These are phyloP conservation scores for Capronia coronata DNA, from an alignment of 2,329 filamentous ascomycete genomes.

Conservation along the genomic window DNA sequence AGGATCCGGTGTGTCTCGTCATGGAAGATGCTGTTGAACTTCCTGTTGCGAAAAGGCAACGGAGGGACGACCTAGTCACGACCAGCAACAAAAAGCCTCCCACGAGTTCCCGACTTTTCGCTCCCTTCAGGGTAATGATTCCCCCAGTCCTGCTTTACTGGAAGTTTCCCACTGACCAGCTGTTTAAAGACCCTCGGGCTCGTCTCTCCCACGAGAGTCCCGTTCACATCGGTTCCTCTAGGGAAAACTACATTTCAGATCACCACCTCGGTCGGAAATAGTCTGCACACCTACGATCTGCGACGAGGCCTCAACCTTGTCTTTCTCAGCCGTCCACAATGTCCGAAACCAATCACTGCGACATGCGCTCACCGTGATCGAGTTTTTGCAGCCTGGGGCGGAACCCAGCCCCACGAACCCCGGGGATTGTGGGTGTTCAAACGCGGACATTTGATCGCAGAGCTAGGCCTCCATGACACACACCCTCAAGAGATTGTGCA, in stretches of 20 bases:
- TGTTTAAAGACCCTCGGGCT: constrained; percentile 71
- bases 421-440: constrained; percentile 87
- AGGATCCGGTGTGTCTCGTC: background rate
- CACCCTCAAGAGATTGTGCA: constrained; percentile 61
- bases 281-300: constrained; percentile 91
- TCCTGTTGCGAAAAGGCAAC: constrained; percentile 70
- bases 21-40: constrained; percentile 38
- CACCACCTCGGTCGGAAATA: constrained; percentile 85
- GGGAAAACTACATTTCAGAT: constrained; percentile 96
- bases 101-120: constrained; percentile 73
- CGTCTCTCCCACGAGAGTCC: constrained; percentile 82
- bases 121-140: constrained; percentile 75
- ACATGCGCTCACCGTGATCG: constrained; percentile 81
- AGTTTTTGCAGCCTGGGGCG: constrained; percentile 85
- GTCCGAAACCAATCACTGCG: constrained; percentile 76
- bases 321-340: constrained; percentile 88
- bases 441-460: constrained; percentile 74
- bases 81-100: constrained; percentile 36
- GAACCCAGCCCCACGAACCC: constrained; percentile 44
- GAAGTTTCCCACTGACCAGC: constrained; percentile 7
- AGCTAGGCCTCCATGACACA: constrained; percentile 62
- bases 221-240: constrained; percentile 80
- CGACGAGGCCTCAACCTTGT: constrained; percentile 83
- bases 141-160: constrained; percentile 11
- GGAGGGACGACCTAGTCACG: constrained; percentile 44